Evolutionary conservation across 768 basidiomycete genomes (phyloP).

Genomic region (Podaxis sp.): DNA sequence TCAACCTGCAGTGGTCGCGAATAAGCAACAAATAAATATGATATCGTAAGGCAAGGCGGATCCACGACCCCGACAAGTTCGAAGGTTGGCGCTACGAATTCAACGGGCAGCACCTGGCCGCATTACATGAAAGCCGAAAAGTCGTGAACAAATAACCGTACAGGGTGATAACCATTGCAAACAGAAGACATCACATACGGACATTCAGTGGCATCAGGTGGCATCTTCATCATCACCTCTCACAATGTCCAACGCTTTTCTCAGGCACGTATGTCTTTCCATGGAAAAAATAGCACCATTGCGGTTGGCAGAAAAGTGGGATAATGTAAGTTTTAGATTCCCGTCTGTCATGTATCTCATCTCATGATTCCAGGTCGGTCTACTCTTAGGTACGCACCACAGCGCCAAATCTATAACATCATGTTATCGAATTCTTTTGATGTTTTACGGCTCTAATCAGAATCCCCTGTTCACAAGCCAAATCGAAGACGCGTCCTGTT

Average conservation of each 20-base stretch:
- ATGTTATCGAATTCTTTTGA: conserved; percentile 7
- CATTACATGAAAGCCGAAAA: neutral
- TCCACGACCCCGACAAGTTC: too few species aligned
- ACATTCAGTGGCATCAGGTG: too few species aligned
- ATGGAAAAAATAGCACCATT: conserved; percentile 89
- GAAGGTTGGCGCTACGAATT: too few species aligned
- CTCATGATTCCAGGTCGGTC: conserved; percentile 53
- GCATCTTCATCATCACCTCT: neutral
- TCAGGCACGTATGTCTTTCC: conserved; percentile 57
- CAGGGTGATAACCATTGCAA: neutral
- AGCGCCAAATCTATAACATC: neutral
- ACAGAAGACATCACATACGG: neutral
- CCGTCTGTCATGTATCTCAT: conserved; percentile 14
- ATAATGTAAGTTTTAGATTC: conserved; percentile 67
- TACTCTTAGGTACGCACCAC: conserved; percentile 60
- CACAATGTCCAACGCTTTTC: conserved; percentile 32
- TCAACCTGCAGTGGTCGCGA: neutral
- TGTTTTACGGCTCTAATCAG: conserved; percentile 25
- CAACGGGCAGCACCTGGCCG: too few species aligned
- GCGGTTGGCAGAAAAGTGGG: conserved; percentile 86
- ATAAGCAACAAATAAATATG: neutral
- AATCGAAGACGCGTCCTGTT: conserved; percentile 52
- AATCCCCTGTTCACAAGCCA: conserved; percentile 50
- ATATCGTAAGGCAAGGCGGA: neutral
- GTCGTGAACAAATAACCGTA: neutral